These are phyloP conservation scores for Brassica nigra DNA, from an alignment of 345 rosid species.

Conservation along the genomic window DNA sequence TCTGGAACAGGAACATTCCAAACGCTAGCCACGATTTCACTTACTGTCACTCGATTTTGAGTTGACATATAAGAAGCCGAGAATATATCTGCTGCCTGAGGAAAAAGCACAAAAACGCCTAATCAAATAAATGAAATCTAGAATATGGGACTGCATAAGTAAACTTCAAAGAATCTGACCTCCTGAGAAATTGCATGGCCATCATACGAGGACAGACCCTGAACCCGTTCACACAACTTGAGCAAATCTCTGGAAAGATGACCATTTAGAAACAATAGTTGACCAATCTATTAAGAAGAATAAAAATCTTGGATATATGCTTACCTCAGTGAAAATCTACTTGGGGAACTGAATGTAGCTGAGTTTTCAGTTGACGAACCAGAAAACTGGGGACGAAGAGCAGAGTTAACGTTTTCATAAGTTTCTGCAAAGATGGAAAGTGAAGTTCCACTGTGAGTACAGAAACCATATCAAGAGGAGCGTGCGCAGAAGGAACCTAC, in stretches of 20 bases:
- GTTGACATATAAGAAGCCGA: slow-evolving; percentile 57
- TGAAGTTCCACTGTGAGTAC: slow-evolving; percentile 25
- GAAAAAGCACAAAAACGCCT: slow-evolving; percentile 28
- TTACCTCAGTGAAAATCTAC: slow-evolving; percentile 80
- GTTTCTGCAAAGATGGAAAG: slow-evolving; percentile 61
- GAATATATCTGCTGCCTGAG: slow-evolving; percentile 84
- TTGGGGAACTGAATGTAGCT: slow-evolving; percentile 41
- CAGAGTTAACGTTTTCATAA: slow-evolving; percentile 53
- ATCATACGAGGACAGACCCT: slow-evolving; percentile 53
- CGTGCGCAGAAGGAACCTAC: slow-evolving; percentile 47
- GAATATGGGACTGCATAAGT: slow-evolving; percentile 5
- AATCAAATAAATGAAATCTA: slow-evolving; percentile 6
- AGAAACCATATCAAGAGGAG: slow-evolving; percentile 13
- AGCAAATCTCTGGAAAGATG: slow-evolving; percentile 76
- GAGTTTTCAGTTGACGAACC: slow-evolving; percentile 45
- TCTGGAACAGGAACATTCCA: slow-evolving; percentile 61
- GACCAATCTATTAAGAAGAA: slow-evolving; percentile 6
- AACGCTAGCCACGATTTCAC: slow-evolving; percentile 59
- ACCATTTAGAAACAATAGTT: slow-evolving; percentile 36
- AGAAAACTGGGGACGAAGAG: slow-evolving; percentile 37
- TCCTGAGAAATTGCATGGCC: slow-evolving; percentile 65
- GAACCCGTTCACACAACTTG: slow-evolving; percentile 90
- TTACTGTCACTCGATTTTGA: slow-evolving; percentile 52
- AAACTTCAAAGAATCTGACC: slow-evolving; percentile 46
- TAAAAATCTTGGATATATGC: slow-evolving; percentile 16